phyloP scores from a whole-genome alignment of 1,284 basidiomycete species.

The Inonotus obliquus region DNA sequence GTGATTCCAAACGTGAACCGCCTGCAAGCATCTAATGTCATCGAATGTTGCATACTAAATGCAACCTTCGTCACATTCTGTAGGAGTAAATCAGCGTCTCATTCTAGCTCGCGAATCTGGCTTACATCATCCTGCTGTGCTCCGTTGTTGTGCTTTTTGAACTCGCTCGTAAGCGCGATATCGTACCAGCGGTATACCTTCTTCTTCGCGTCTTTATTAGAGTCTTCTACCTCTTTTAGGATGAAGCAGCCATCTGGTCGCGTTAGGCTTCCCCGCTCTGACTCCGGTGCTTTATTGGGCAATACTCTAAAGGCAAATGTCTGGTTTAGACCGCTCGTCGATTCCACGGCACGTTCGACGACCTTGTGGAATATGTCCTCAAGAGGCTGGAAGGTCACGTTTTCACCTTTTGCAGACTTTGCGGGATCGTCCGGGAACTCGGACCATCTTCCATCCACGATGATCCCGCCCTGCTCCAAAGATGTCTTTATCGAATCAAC shows the following conservation, averaged over 20 bases:
- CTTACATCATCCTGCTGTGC: background rate
- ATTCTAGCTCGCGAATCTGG: background rate
- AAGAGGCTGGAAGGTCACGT: background rate
- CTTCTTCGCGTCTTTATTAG: background rate
- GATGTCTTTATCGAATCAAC: background rate
- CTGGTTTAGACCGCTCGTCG: background rate
- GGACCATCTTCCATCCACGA: background rate
- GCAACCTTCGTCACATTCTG: conserved; percentile 18
- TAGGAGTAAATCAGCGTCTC: conserved; percentile 7
- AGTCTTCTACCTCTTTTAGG: background rate
- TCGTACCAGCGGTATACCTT: background rate
- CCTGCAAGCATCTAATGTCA: conserved; percentile 19
- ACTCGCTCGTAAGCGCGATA: background rate
- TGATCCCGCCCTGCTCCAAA: background rate
- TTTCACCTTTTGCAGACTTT: background rate
- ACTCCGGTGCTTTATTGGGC: background rate
- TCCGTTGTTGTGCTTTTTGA: background rate
- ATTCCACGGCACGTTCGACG: background rate
- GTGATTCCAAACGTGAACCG: conserved; percentile 18
- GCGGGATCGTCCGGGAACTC: background rate
- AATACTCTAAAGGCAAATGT: background rate
- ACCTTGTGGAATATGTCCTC: background rate
- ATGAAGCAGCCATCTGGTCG: background rate
- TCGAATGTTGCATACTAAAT: conserved; percentile 16
- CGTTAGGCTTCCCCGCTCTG: background rate